Percentiles rank a stretch among this genome's conserved stretches.
Conservation (phyloP, 352 stramenopile species). For the Elongisporangium anandrum region DNA sequence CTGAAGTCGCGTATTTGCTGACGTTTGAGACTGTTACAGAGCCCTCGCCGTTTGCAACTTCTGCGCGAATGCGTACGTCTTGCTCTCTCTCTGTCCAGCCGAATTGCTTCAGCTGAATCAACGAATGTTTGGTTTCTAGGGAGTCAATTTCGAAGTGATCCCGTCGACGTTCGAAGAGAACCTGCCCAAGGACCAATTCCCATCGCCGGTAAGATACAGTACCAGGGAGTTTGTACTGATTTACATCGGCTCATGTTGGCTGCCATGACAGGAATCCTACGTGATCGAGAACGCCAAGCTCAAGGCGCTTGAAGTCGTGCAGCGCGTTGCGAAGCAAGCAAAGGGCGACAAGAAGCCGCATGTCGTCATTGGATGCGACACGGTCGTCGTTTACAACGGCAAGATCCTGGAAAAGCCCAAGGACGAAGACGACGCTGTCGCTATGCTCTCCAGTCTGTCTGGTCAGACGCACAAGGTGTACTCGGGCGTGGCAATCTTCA, state of each 20-base stretch:
- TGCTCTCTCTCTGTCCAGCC: not conserved
- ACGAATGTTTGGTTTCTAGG: slow-evolving; percentile 20
- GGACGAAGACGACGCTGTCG: slow-evolving; percentile 75
- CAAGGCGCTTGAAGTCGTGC: slow-evolving; percentile 73
- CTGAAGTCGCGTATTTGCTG: not conserved
- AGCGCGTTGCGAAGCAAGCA: slow-evolving; percentile 22
- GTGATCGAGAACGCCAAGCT: slow-evolving; percentile 75
- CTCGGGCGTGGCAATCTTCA: slow-evolving; percentile 82
- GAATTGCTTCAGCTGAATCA: not conserved
- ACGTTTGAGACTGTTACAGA: slow-evolving; percentile 20
- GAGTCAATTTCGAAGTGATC: slow-evolving; percentile 71
- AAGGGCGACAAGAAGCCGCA: slow-evolving; percentile 6
- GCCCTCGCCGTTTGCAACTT: slow-evolving; percentile 67
- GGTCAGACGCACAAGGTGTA: slow-evolving; percentile 78
- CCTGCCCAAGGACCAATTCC: slow-evolving; percentile 64
- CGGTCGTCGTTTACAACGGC: slow-evolving; percentile 81
- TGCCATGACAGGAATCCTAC: slow-evolving; percentile 42
- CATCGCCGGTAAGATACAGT: slow-evolving; percentile 18
- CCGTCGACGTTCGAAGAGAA: slow-evolving; percentile 83
- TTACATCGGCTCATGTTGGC: not conserved
- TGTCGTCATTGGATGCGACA: slow-evolving; percentile 86
- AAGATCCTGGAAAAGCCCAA: slow-evolving; percentile 88
- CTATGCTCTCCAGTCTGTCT: slow-evolving; percentile 76
- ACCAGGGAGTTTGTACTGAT: not conserved
- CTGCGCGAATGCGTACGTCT: slow-evolving; percentile 61